These are phyloP conservation scores for Taphrina sp. DNA, from an alignment of 1,139 yeast species.

Conservation along the genomic window DNA sequence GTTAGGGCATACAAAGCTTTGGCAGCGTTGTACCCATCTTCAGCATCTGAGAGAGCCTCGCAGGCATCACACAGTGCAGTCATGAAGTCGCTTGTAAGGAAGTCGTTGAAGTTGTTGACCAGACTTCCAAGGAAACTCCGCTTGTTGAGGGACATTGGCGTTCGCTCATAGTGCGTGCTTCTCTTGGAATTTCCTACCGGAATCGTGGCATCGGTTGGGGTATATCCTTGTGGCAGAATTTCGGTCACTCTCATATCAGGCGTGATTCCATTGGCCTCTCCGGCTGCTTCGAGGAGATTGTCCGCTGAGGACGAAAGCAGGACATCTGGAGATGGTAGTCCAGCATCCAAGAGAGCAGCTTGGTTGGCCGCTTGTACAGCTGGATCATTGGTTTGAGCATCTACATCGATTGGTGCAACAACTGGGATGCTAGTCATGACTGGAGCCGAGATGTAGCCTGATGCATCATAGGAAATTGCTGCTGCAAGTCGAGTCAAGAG, in stretches of 20 bases:
- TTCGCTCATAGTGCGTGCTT: neutral
- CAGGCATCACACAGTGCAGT: neutral
- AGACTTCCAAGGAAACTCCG: neutral
- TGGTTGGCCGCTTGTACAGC: constrained; percentile 1
- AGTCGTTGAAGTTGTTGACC: neutral
- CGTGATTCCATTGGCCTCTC: neutral
- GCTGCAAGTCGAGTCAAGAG: too few species aligned
- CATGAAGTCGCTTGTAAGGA: neutral
- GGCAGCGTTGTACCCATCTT: neutral
- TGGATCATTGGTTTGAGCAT: neutral
- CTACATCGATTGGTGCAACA: neutral
- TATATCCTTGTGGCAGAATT: neutral
- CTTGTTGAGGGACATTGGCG: neutral
- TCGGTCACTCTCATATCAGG: neutral
- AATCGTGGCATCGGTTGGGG: neutral
- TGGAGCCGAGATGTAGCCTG: neutral
- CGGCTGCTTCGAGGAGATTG: neutral
- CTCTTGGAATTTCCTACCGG: too few species aligned
- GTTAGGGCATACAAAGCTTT: neutral
- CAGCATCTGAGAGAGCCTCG: neutral
- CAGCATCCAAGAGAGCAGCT: neutral
- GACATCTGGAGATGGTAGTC: neutral
- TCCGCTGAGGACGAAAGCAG: neutral
- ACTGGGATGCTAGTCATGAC: neutral
- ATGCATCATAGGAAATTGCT: neutral